A percentile compares a stretch with the other conserved stretches of the same genome.
Conservation (phyloP, 129 eudicot genomes). For the Chrysanthemum lavandulifolium region DNA sequence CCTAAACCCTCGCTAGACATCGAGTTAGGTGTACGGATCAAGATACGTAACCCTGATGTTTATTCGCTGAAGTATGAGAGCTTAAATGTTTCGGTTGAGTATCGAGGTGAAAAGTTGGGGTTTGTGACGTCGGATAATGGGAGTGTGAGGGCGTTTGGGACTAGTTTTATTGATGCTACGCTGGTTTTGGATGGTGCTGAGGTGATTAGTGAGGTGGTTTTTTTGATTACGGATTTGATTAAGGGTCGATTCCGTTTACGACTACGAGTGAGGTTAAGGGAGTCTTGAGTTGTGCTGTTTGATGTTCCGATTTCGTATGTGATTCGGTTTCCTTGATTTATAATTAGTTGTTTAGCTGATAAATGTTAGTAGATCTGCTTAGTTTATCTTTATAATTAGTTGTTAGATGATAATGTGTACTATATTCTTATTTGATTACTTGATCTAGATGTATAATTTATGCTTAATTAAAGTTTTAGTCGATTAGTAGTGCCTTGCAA, state of each 20-base stretch:
- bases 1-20: conserved; percentile 59
- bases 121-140: conserved; percentile 66
- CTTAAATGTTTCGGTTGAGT: conserved; percentile 50
- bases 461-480: not conserved
- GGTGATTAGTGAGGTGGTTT: conserved; percentile 48
- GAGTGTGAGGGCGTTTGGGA: conserved; percentile 46
- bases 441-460: not conserved
- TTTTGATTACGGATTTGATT: conserved; percentile 57
- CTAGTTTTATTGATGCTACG: conserved; percentile 69
- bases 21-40: conserved; percentile 41
- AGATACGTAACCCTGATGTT: conserved; percentile 57
- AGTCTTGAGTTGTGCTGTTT: conserved; percentile 38
- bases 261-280: conserved; percentile 59
- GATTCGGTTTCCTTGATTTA: too few species aligned
- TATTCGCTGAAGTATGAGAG: conserved; percentile 46
- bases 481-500: too few species aligned
- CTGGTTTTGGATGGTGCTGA: conserved; percentile 53
- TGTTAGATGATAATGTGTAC: too few species aligned
- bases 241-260: conserved; percentile 62
- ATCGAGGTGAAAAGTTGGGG: conserved; percentile 75
- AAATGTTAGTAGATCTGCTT: too few species aligned
- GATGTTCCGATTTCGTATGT: conserved; percentile 60
- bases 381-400: too few species aligned
- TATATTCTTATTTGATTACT: not conserved
- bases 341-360: too few species aligned